Conservation (phyloP, 2,329 filamentous ascomycete species). For the Epichloe elymi region DNA sequence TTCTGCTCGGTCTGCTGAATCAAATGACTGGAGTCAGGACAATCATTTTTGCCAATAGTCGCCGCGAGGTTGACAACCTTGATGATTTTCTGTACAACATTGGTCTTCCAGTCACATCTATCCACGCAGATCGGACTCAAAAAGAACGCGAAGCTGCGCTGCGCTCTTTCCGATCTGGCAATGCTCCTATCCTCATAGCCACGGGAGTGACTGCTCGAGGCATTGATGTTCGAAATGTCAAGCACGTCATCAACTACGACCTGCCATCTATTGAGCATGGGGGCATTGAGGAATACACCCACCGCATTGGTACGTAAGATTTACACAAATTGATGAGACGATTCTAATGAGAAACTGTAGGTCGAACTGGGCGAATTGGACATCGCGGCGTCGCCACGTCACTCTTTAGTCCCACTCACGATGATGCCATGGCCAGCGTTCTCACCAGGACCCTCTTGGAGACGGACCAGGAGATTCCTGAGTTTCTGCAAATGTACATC, state of each 20-base stretch:
- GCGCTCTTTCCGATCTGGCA: slow-evolving; percentile 67
- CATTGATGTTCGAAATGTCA: slow-evolving; percentile 74
- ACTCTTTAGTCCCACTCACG: slow-evolving; percentile 62
- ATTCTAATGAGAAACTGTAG: slow-evolving; percentile 24
- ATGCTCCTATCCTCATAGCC: slow-evolving; percentile 66
- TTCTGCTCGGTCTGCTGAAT: slow-evolving; percentile 59
- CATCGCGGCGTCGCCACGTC: slow-evolving; percentile 76
- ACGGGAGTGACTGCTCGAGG: slow-evolving; percentile 82
- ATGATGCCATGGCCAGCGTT: slow-evolving; percentile 58
- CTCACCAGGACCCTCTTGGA: slow-evolving; percentile 75
- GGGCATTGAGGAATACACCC: slow-evolving; percentile 88
- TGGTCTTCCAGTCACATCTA: slow-evolving; percentile 70
- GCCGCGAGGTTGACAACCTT: slow-evolving; percentile 63
- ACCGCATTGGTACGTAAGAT: slow-evolving; percentile 65
- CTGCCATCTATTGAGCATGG: slow-evolving; percentile 61
- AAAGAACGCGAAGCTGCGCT: slow-evolving; percentile 84
- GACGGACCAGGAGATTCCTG: slow-evolving; percentile 63
- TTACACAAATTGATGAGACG: background rate
- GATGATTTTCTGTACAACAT: slow-evolving; percentile 81
- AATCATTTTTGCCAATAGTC: slow-evolving; percentile 81
- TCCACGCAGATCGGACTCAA: slow-evolving; percentile 81
- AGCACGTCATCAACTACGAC: slow-evolving; percentile 90
- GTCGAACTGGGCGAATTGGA: slow-evolving; percentile 88
- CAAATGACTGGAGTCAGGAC: slow-evolving; percentile 61
- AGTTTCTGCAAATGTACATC: slow-evolving; percentile 58